Evolutionary conservation across 345 rosid species (phyloP).

Genomic region (Hibiscus tridactylites): DNA sequence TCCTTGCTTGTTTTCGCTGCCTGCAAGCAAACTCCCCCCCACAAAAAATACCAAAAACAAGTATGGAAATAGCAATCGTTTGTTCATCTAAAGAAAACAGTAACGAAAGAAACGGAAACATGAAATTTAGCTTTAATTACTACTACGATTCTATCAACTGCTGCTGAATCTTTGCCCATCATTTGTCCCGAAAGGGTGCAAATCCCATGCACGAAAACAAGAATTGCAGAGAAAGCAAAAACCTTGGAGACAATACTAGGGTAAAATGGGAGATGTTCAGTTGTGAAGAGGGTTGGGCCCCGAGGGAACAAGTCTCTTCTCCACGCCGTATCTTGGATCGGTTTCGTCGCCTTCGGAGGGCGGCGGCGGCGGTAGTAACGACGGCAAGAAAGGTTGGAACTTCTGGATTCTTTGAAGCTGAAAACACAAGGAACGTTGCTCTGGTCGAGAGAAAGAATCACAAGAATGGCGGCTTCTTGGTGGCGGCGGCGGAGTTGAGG

Average conservation of each 20-base stretch:
- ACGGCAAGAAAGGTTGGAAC: background rate
- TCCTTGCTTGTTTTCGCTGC: conserved; percentile 46
- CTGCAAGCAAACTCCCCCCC: background rate
- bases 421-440: conserved; percentile 31
- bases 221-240: background rate
- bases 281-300: conserved; percentile 81
- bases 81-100: no score
- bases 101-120: background rate
- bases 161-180: background rate
- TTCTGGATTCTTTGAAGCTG: conserved; percentile 29
- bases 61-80: conserved; percentile 37
- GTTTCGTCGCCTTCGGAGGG: conserved; percentile 18
- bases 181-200: background rate
- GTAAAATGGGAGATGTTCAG: conserved; percentile 11
- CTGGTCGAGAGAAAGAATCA: conserved; percentile 18
- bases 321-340: conserved; percentile 57
- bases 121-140: background rate
- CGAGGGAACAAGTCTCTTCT: conserved; percentile 63
- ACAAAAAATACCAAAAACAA: conserved; percentile 22
- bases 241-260: background rate
- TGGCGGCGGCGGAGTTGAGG: background rate
- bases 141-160: background rate
- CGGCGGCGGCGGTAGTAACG: background rate
- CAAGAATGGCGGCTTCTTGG: conserved; percentile 21
- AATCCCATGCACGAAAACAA: background rate